phyloP scores from a whole-genome alignment of 257 asterid genomes.

The Scutellaria galericulata region DNA sequence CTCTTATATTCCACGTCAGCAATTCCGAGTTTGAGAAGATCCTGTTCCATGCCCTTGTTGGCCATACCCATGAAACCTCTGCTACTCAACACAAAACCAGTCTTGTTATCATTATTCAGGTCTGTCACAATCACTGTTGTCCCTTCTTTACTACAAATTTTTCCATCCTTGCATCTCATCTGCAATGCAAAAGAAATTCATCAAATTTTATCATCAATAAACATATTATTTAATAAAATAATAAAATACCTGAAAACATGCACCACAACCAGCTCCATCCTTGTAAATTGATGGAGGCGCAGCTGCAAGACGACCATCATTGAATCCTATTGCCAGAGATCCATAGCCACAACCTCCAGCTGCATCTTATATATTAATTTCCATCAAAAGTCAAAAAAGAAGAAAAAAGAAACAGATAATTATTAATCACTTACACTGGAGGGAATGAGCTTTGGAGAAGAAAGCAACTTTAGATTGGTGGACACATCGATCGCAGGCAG shows the following conservation, averaged over 20 bases:
- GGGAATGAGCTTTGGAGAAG: slow-evolving; percentile 55
- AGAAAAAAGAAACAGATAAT: background rate
- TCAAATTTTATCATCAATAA: too few species aligned
- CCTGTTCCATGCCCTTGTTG: slow-evolving; percentile 49
- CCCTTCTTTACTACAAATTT: slow-evolving; percentile 59
- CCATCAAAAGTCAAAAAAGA: background rate
- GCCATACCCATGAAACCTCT: slow-evolving; percentile 79
- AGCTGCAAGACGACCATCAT: slow-evolving; percentile 66
- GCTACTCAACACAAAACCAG: slow-evolving; percentile 77
- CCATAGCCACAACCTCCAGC: slow-evolving; percentile 94
- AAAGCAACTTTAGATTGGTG: slow-evolving; percentile 59
- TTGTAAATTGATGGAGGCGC: slow-evolving; percentile 66
- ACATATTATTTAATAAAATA: background rate
- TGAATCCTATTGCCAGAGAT: slow-evolving; percentile 57
- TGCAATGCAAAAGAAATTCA: slow-evolving; percentile 24
- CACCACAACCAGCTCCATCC: slow-evolving; percentile 83
- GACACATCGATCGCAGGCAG: slow-evolving; percentile 75
- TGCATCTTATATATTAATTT: slow-evolving; percentile 31
- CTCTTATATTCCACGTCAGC: slow-evolving; percentile 71
- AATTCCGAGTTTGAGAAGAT: slow-evolving; percentile 58
- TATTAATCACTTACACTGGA: slow-evolving; percentile 50
- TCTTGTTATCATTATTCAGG: slow-evolving; percentile 45
- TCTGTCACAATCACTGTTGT: slow-evolving; percentile 59
- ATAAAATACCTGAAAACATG: slow-evolving; percentile 71
- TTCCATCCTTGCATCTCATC: slow-evolving; percentile 66